phyloP scores from a whole-genome alignment of 116 monocot species.

The Posidonia oceanica region DNA sequence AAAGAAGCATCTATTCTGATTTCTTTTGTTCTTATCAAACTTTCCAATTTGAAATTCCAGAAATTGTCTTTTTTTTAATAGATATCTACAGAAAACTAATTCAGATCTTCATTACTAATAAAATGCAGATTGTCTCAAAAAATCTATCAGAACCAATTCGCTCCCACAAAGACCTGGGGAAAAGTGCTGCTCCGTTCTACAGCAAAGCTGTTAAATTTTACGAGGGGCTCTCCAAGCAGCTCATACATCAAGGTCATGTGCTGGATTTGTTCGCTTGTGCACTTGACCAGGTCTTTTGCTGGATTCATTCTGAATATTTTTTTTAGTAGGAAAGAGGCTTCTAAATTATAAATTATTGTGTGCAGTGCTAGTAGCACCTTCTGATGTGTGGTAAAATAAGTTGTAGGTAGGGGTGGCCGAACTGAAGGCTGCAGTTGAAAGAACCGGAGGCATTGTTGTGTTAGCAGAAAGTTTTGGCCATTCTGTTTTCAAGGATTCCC shows the following conservation, averaged over 20 bases:
- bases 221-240: conserved; percentile 83
- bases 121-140: conserved; percentile 77
- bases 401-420: conserved; percentile 83
- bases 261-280: conserved; percentile 98
- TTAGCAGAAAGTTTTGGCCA: conserved; percentile 98
- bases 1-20: no score
- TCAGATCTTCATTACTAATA: neutral
- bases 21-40: neutral
- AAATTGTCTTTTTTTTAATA: neutral
- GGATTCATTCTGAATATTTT: no score
- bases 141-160: conserved; percentile 85
- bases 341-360: no score
- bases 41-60: neutral
- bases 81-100: neutral
- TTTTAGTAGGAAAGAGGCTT: no score
- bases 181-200: conserved; percentile 63
- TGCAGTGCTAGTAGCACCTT: no score
- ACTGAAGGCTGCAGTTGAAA: conserved; percentile 79
- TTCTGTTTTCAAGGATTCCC: conserved; percentile 88
- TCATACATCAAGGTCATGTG: conserved; percentile 96
- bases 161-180: conserved; percentile 92
- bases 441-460: conserved; percentile 85
- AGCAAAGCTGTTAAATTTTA: conserved; percentile 84
- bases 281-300: conserved; percentile 67
- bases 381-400: neutral